These are phyloP conservation scores for Veloboletus limbatus DNA, from an alignment of 1,284 basidiomycete species.

Conservation along the genomic window DNA sequence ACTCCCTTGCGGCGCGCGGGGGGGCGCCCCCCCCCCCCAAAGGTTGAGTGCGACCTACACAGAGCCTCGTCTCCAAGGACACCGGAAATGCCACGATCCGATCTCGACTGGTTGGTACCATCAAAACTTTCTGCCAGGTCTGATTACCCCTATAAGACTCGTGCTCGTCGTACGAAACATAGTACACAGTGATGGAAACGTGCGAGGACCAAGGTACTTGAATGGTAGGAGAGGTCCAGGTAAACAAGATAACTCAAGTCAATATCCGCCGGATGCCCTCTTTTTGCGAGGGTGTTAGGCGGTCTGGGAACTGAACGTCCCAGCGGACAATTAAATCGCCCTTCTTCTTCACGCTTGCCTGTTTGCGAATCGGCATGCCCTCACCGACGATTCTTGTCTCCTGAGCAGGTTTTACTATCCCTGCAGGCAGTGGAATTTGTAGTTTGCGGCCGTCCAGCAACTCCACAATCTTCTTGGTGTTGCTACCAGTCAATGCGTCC, in stretches of 20 bases:
- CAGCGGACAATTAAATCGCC: conserved; percentile 84
- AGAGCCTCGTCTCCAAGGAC: too few species aligned
- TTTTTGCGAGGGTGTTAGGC: conserved; percentile 72
- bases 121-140: too few species aligned
- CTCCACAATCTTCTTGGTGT: conserved; percentile 55
- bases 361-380: conserved; percentile 91
- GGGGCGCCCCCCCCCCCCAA: too few species aligned
- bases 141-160: too few species aligned
- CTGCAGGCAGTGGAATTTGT: conserved; percentile 63
- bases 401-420: conserved; percentile 78
- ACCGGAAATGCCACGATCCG: too few species aligned
- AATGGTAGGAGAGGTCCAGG: conserved; percentile 1
- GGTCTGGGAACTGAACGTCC: conserved; percentile 83
- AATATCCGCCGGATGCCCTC: conserved; percentile 76
- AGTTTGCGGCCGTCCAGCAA: conserved; percentile 78
- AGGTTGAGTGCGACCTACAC: too few species aligned
- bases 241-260: conserved; percentile 31
- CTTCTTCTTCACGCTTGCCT: conserved; percentile 66
- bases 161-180: conserved; percentile 6
- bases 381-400: conserved; percentile 71
- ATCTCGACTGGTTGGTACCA: too few species aligned
- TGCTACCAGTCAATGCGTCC: conserved; percentile 72
- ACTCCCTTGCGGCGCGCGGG: too few species aligned
- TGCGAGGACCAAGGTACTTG: conserved; percentile 11
- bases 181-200: conserved; percentile 9